phyloP scores from a whole-genome alignment of 305 asterid genomes.

The Coffea humblotiana region DNA sequence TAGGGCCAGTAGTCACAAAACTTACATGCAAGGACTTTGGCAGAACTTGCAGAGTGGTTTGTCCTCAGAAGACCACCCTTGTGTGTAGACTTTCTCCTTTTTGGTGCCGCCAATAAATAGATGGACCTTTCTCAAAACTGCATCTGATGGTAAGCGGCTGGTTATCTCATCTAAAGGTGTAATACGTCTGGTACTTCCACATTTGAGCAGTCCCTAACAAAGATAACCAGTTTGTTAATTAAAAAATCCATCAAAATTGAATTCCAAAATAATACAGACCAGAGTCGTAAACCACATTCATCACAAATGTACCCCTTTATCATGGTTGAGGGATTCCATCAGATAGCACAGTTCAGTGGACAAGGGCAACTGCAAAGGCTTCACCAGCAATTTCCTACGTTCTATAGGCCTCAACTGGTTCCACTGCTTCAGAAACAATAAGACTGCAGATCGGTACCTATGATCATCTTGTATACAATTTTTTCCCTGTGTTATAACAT shows the following conservation, averaged over 20 bases:
- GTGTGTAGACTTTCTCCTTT: constrained; percentile 67
- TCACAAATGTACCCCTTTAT: constrained; percentile 55
- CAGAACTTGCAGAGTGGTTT: constrained; percentile 99
- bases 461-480: constrained; percentile 47
- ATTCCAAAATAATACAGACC: neutral
- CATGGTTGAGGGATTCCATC: constrained; percentile 76
- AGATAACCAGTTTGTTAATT: constrained; percentile 24
- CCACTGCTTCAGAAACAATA: constrained; percentile 68
- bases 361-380: constrained; percentile 88
- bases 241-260: neutral
- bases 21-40: constrained; percentile 87
- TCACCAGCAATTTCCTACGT: constrained; percentile 62
- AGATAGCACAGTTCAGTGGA: constrained; percentile 73
- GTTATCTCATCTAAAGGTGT: constrained; percentile 72
- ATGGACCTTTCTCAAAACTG: constrained; percentile 62
- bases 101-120: constrained; percentile 49
- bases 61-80: constrained; percentile 80
- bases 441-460: constrained; percentile 46
- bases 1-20: constrained; percentile 17
- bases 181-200: constrained; percentile 79
- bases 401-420: constrained; percentile 78
- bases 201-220: constrained; percentile 76
- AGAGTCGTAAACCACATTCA: neutral
- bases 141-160: constrained; percentile 77
- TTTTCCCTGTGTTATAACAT: constrained; percentile 35